A percentile compares a stretch with the other conserved stretches of the same genome.
phyloP scores from a whole-genome alignment of 2,329 filamentous ascomycete species.

The Beauveria rudraprayagi region DNA sequence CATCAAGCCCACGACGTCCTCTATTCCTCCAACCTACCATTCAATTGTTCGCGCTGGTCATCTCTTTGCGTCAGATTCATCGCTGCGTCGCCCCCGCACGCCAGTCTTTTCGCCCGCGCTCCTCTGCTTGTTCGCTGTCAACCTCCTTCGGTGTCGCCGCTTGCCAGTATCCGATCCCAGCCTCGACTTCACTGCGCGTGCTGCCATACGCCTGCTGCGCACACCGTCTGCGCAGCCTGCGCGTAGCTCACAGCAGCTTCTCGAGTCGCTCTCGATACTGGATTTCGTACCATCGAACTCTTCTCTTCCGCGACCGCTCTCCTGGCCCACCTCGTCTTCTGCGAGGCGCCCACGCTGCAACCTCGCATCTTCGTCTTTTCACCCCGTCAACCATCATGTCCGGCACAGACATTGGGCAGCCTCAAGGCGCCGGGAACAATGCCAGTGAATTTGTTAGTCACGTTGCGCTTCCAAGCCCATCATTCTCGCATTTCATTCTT shows the following conservation, averaged over 20 bases:
- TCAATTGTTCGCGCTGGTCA: not conserved
- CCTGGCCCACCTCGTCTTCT: conserved; percentile 4
- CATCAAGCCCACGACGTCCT: not conserved
- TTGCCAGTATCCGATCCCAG: not conserved
- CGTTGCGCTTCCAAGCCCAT: not conserved
- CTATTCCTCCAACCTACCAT: not conserved
- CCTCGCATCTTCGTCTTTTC: not conserved
- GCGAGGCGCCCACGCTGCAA: conserved; percentile 1
- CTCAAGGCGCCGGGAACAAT: conserved; percentile 54
- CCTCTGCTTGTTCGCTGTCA: not conserved
- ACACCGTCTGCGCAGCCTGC: not conserved
- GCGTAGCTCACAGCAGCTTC: not conserved
- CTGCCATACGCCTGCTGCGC: not conserved
- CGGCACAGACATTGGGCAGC: conserved; percentile 23
- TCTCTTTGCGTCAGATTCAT: not conserved
- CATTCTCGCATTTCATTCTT: too few species aligned
- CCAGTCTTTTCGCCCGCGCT: not conserved
- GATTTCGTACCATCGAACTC: not conserved
- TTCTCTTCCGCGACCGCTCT: not conserved
- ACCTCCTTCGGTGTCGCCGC: conserved; percentile 2
- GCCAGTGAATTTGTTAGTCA: conserved; percentile 89
- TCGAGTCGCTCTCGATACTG: not conserved
- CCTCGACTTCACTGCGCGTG: not conserved
- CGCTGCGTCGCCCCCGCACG: not conserved
- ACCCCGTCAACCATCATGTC: conserved; percentile 22